These are phyloP conservation scores for Debaryomyces psychrophilus DNA, from an alignment of 1,139 yeast genomes.

Conservation along the genomic window DNA sequence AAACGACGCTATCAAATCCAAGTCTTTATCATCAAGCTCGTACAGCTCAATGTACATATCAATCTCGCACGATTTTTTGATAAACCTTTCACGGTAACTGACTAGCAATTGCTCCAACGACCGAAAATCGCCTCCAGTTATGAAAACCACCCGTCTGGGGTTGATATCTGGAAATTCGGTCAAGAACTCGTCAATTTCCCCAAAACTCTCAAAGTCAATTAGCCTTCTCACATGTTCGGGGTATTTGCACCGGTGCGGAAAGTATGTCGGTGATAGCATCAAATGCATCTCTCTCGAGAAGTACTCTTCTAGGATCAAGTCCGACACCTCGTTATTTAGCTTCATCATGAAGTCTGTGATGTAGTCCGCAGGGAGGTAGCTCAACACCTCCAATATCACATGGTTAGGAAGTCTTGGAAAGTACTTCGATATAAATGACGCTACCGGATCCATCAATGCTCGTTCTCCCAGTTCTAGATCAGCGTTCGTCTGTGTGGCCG, in stretches of 20 bases:
- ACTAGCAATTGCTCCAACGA: slow-evolving; percentile 30
- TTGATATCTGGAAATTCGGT: slow-evolving; percentile 28
- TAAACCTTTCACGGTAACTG: slow-evolving; percentile 23
- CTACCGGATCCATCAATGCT: neutral
- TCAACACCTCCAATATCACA: slow-evolving; percentile 27
- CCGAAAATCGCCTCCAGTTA: slow-evolving; percentile 39
- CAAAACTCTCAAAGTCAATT: slow-evolving; percentile 31
- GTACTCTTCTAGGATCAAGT: slow-evolving; percentile 29
- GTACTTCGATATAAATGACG: slow-evolving; percentile 16
- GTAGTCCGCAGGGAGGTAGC: slow-evolving; percentile 28
- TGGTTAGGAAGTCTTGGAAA: slow-evolving; percentile 35
- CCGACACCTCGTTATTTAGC: slow-evolving; percentile 23
- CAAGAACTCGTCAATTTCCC: slow-evolving; percentile 38
- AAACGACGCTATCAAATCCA: slow-evolving; percentile 27
- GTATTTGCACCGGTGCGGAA: slow-evolving; percentile 30
- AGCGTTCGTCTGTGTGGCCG: neutral
- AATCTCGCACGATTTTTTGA: slow-evolving; percentile 17
- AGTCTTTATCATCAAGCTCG: slow-evolving; percentile 24
- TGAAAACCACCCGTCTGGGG: slow-evolving; percentile 31
- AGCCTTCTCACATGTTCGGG: slow-evolving; percentile 21
- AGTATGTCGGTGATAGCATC: slow-evolving; percentile 33
- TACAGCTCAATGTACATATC: slow-evolving; percentile 34
- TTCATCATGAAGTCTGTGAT: slow-evolving; percentile 32
- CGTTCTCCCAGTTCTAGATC: neutral
- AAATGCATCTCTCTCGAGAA: slow-evolving; percentile 38